phyloP scores from a whole-genome alignment of 2,329 filamentous ascomycete genomes.

The Samsoniella hepiali region DNA sequence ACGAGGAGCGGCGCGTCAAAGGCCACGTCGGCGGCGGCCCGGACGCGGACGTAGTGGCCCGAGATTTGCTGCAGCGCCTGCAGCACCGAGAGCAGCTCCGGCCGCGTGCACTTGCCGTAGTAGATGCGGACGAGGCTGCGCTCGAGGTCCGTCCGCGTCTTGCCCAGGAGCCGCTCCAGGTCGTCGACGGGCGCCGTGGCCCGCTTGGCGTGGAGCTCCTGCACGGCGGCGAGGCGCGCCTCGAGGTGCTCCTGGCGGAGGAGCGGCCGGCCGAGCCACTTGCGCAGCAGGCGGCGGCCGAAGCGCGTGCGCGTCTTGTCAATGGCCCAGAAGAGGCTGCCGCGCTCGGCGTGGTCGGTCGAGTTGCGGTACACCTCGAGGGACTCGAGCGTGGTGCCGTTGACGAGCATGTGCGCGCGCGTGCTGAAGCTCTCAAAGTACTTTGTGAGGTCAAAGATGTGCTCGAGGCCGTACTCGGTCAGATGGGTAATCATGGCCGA shows the following conservation, averaged over 20 bases:
- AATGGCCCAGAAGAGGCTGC: conserved; percentile 92
- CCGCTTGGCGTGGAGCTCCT: conserved; percentile 73
- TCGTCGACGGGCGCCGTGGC: conserved; percentile 68
- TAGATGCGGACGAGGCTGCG: conserved; percentile 93
- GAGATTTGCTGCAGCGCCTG: conserved; percentile 82
- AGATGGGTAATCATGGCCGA: conserved; percentile 96
- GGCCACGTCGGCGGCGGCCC: conserved; percentile 61
- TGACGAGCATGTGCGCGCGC: conserved; percentile 90
- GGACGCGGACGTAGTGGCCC: conserved; percentile 68
- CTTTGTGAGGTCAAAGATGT: conserved; percentile 93
- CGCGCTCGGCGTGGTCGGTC: conserved; percentile 79
- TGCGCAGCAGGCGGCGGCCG: conserved; percentile 80
- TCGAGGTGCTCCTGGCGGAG: conserved; percentile 73
- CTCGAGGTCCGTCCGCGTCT: conserved; percentile 78
- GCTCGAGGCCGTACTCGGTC: conserved; percentile 86
- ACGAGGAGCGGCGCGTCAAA: conserved; percentile 70
- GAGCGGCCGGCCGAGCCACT: conserved; percentile 91
- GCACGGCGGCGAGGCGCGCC: conserved; percentile 76
- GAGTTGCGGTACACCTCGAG: conserved; percentile 95
- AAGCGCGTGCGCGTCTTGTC: conserved; percentile 90
- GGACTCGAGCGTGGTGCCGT: conserved; percentile 89
- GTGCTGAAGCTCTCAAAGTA: conserved; percentile 97
- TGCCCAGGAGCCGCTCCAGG: conserved; percentile 67
- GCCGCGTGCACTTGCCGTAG: conserved; percentile 90
- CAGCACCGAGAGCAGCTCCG: conserved; percentile 80